Evolutionary conservation across 176 grass and related monocot species (phyloP), one percentile per base, ranked within the genome.

Genomic region (Poa pratensis): DNA sequence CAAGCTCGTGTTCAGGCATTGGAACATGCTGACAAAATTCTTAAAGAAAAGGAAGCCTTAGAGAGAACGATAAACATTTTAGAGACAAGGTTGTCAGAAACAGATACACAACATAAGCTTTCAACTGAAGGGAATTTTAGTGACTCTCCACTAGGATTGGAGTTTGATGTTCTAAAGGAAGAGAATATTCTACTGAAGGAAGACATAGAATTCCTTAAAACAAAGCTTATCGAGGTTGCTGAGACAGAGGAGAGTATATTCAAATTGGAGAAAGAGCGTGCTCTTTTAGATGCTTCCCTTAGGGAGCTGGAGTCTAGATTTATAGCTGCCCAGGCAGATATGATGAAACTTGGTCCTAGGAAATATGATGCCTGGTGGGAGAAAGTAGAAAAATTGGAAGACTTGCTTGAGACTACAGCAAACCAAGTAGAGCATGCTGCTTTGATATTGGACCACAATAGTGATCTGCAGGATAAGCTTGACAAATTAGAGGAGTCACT

Each of bases 41-140:
- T 92, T 82, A 87, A 85, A 85, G 96, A 98, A 83, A 98, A 98
- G 60, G 93, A 95, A 80, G 76, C 84, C 46, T 92, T 98, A 34
- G 80, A 92, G 73, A 80, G 63, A 18, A 89, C 94, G 89, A 89
- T 95, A 27, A 83, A 87, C 34, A 89, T 76, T 90, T 80, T 94
- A 85, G 91, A 94, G 82, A 87, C 74, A 46, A 95, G 92, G 59
- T 74, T 97, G 82, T 86, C 92, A 24, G 89, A 95, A 90, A 91
- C 30, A 1, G 30, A 16, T 71, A 34, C 24, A 52, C 88, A 59
- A 20, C 73, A 27, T 14, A 61, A 55, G 63, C 62, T 92, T 90
- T 82, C 85, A 63, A 77, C 37, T 63, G 87, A 87, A 88, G 87
- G 82, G 27, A 83, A 87, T 69, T 61, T 72, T 32, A 55, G 63